Base-by-base conservation (phyloP, 805 yeast genomes). In the Metschnikowia vanudenii region DNA sequence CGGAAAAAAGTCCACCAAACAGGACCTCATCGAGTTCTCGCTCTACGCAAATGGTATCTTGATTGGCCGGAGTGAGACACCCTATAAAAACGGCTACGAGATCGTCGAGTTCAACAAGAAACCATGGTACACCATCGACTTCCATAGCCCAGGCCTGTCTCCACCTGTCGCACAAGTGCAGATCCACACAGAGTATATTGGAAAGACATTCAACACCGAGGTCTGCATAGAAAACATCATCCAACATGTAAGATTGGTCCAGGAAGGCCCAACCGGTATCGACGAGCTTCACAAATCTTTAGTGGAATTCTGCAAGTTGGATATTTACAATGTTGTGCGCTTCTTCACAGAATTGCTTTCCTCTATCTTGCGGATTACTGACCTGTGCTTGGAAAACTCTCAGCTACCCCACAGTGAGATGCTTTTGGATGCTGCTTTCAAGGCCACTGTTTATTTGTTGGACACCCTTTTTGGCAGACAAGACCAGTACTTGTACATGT, bases 391-490 rank as follows among this genome's bases (percentile, higher is more conserved):
- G 47, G 50, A 51, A n/a, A 68, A 64, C 42, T 50, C 59, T 6
- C 41, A 48, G 2, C 36, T 55, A 20, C 56, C 64, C 10, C 60
- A 63, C 33, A 55, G 58, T 49, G 68, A 65, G 31, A 61, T 58
- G 32, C 56, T 71, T 30, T 64, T 62, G 45, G 73, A 67, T 42
- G 60, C 64, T 46, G 41, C 63, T 12, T 84, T 84, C 61, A 79
- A 78, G 52, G 75, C 86, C 2, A 69, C 81, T 30, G 78, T 84
- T 36, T 83, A 81, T 51, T 64, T 82, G 43, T 62, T 85, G 29
- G 88, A 84, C 61, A 71, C 80, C 41, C 73, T 83, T 14, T 68
- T 84, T 55, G 88, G 85, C 2, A 77, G 84, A 57, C 82, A 82
- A 57, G 84, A 81, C 49, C 84, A 81, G 52, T 80, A 81, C 62